Evolutionary conservation across 1,139 yeast species (phyloP).

Genomic region (Magnusiomyces fungicola): DNA sequence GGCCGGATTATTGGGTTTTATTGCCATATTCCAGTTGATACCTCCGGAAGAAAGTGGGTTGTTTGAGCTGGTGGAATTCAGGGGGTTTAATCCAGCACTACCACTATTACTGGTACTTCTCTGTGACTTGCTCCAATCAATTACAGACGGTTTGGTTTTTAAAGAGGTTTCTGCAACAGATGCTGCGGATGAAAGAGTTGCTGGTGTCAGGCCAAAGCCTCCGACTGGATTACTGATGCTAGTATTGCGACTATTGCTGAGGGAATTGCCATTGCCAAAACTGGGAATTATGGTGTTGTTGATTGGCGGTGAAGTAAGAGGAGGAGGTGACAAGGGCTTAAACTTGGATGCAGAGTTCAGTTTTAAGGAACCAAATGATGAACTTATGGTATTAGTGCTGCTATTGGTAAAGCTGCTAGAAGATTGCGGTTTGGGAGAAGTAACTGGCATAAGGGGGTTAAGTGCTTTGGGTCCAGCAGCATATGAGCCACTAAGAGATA

Average conservation of each 20-base stretch:
- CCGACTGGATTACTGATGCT: neutral
- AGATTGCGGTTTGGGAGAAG: neutral
- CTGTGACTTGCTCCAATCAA: conserved; percentile 6
- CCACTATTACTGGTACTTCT: neutral
- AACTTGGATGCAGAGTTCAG: conserved; percentile 3
- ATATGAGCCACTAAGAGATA: neutral
- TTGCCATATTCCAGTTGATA: conserved; percentile 13
- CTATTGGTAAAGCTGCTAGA: neutral
- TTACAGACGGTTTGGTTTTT: neutral
- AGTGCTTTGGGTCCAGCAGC: neutral
- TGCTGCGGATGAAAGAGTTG: neutral
- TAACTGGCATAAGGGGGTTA: neutral
- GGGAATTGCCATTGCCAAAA: neutral
- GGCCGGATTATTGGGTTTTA: conserved; percentile 2
- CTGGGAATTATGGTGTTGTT: neutral
- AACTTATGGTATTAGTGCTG: neutral
- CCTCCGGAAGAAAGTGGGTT: conserved; percentile 3
- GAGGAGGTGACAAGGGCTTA: neutral
- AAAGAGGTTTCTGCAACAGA: conserved; percentile 1
- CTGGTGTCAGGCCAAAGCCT: neutral
- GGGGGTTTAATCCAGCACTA: neutral
- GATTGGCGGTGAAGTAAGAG: neutral
- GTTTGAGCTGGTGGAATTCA: neutral
- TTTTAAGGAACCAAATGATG: conserved; percentile 14
- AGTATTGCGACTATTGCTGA: neutral